phyloP scores from a whole-genome alignment of 805 yeast species.

The Teunomyces aglyptinius region DNA sequence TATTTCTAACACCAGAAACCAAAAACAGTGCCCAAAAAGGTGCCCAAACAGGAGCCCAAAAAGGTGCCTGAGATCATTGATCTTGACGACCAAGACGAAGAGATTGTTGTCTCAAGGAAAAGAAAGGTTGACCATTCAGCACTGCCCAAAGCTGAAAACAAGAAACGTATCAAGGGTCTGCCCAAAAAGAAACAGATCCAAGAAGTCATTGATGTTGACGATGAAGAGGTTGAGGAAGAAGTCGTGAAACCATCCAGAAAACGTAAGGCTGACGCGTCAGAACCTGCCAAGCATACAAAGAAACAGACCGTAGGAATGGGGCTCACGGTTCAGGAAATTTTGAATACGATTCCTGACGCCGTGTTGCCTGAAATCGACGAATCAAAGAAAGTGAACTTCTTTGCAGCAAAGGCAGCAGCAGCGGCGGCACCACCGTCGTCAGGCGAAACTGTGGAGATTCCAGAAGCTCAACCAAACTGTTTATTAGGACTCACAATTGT shows the following conservation, averaged over 20 bases:
- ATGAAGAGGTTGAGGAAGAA: background rate
- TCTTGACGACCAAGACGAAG: conserved; percentile 8
- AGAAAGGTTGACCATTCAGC: no score
- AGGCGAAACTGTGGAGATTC: conserved; percentile 50
- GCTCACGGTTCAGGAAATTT: conserved; percentile 49
- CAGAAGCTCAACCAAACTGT: conserved; percentile 84
- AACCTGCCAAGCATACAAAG: background rate
- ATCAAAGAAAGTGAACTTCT: conserved; percentile 57
- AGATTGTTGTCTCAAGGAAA: background rate
- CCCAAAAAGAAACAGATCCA: background rate
- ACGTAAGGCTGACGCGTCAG: background rate
- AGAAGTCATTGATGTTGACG: background rate
- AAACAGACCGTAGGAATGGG: conserved; percentile 2
- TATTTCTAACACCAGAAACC: background rate
- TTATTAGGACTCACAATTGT: conserved; percentile 86
- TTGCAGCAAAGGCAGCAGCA: conserved; percentile 28
- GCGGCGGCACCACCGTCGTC: conserved; percentile 25
- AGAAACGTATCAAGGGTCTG: background rate
- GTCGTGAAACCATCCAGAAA: background rate
- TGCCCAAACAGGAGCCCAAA: background rate
- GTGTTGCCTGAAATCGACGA: conserved; percentile 57
- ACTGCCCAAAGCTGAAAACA: background rate
- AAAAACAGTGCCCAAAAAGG: background rate
- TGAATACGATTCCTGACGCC: conserved; percentile 72
- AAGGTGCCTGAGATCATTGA: conserved; percentile 7